Base-by-base conservation (phyloP, 2,329 filamentous ascomycete species). In the Arthrobotrys conoides region DNA sequence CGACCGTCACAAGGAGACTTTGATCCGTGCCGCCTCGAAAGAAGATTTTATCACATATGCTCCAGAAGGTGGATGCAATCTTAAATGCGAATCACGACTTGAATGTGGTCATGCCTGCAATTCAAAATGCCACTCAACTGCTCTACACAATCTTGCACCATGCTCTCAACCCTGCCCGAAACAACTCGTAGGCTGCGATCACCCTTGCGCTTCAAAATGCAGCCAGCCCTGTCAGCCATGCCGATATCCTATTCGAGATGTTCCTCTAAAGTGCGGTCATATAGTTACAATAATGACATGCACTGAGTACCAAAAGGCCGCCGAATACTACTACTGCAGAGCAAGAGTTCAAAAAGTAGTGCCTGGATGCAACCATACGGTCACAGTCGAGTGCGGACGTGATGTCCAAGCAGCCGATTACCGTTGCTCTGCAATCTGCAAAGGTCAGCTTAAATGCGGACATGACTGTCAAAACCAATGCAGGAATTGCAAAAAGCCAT, bases 11-110 rank as follows among this genome's bases (percentile, higher is more conserved):
- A 86, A 85, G 0, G 84, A 89, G 0, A 87, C 84, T 0, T 81
- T 83, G 0, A 88, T 92, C 10, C 18, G 81, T 0, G 88, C 89
- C 0, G 86, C 86, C 0, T 80, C 84, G 0, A 87, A 90, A 0
- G 88, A 90, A 0, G 86, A 92, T 76, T 92, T 92, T 80, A 76
- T 84, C 0, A 86, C 82, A 76, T 83, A 86, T 72, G 87, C 82
- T 0, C 91, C 90, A 0, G 90, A 92, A 82, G 90, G 90, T 48
- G 91, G 91, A 0, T 92, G 90, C 80, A 82, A 82, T 49, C 82
- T 86, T 16, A 83, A 83, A 0, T 92, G 90, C 77, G 81, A 80
- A 59, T 80, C 76, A 80, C 67, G 81, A 14, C 73, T 82, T 18
- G 12, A 59, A 6, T 82, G 81, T 12, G 81, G 81, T 5, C 81